Evolutionary conservation across 1,284 basidiomycete species (phyloP).

Genomic region (Leccinum fuscescens): DNA sequence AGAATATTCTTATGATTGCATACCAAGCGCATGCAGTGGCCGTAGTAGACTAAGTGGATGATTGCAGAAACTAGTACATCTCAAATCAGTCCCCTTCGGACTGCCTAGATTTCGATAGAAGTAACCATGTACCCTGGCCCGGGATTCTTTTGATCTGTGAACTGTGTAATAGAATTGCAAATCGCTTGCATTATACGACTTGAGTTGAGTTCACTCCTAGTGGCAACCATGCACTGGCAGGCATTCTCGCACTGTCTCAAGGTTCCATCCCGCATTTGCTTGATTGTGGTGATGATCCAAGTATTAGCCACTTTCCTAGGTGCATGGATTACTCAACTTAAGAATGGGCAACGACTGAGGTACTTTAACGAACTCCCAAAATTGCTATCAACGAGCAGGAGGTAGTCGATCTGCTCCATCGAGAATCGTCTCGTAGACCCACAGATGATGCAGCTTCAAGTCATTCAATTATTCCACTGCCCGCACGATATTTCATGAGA

Average conservation of each 20-base stretch:
- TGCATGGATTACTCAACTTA: no score
- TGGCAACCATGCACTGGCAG: no score
- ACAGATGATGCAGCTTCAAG: not conserved
- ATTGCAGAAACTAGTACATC: not conserved
- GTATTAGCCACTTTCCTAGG: no score
- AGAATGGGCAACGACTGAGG: no score
- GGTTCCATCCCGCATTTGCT: no score
- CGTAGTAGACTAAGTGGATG: not conserved
- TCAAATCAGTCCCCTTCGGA: not conserved
- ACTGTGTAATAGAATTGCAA: not conserved
- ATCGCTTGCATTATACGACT: not conserved
- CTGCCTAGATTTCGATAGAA: not conserved
- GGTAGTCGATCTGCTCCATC: no score
- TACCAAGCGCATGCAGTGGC: not conserved
- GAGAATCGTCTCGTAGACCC: not conserved
- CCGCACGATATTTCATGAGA: not conserved
- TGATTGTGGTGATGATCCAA: no score
- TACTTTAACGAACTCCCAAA: no score
- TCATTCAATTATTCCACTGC: not conserved
- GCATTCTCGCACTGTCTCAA: no score
- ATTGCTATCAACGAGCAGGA: no score
- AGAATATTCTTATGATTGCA: not conserved
- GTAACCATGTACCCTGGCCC: not conserved
- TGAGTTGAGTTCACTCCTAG: no score
- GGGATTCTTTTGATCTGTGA: not conserved